Conservation (phyloP, 83 land plant genomes). For the Larix sibirica region DNA sequence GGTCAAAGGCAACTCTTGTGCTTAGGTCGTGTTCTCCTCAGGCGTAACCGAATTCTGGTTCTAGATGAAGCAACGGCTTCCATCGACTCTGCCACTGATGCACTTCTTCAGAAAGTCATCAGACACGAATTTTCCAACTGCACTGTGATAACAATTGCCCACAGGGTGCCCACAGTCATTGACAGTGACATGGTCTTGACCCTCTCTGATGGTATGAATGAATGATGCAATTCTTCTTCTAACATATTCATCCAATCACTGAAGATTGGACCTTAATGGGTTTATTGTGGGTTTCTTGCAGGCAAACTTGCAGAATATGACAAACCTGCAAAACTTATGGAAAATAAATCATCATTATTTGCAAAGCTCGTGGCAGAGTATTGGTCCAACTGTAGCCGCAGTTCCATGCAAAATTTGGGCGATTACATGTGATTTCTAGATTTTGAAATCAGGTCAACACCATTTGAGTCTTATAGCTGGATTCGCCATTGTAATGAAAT, state of each 20-base stretch:
- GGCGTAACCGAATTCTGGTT: slow-evolving; percentile 46
- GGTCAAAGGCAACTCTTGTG: slow-evolving; percentile 52
- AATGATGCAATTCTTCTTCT: background rate
- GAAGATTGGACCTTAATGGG: background rate
- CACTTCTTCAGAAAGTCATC: slow-evolving; percentile 49
- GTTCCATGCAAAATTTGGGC: no score
- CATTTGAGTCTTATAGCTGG: no score
- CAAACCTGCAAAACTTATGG: slow-evolving; percentile 45
- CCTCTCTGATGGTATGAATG: slow-evolving; percentile 57
- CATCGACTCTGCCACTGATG: slow-evolving; percentile 65
- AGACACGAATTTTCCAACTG: slow-evolving; percentile 52
- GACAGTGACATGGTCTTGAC: slow-evolving; percentile 84
- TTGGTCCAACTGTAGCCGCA: slow-evolving; percentile 25
- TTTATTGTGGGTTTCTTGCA: background rate
- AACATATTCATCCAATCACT: background rate
- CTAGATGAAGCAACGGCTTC: slow-evolving; percentile 78
- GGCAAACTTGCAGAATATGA: slow-evolving; percentile 57
- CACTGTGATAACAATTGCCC: slow-evolving; percentile 76
- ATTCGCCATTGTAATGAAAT: no score
- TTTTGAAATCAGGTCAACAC: no score
- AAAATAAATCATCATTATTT: slow-evolving; percentile 36
- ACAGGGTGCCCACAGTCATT: slow-evolving; percentile 68
- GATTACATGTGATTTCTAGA: no score
- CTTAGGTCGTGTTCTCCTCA: slow-evolving; percentile 56
- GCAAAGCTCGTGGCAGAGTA: slow-evolving; percentile 61